Conservation (phyloP, 345 rosid species). For the Camelina neglecta region DNA sequence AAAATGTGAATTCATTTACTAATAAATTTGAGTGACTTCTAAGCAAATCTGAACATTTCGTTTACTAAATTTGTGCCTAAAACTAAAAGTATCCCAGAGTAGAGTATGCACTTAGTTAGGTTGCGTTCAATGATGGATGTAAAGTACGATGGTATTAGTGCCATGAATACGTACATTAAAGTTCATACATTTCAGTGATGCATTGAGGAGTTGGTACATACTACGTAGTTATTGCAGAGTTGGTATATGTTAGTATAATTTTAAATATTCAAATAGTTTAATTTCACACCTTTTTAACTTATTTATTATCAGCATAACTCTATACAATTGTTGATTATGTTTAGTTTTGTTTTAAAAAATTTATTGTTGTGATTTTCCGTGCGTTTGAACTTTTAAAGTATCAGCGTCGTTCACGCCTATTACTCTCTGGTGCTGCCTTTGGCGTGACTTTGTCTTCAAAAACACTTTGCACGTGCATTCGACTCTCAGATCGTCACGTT, state of each 20-base stretch:
- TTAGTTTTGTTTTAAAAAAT: background rate
- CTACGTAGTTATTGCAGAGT: background rate
- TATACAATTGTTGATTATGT: background rate
- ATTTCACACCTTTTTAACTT: background rate
- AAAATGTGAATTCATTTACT: background rate
- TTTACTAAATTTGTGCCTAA: slow-evolving; percentile 11
- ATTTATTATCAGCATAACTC: background rate
- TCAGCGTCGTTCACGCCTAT: slow-evolving; percentile 40
- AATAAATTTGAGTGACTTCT: background rate
- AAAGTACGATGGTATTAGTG: slow-evolving; percentile 29
- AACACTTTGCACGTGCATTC: slow-evolving; percentile 38
- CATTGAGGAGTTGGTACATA: slow-evolving; percentile 10
- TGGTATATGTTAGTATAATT: background rate
- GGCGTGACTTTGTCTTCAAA: slow-evolving; percentile 31
- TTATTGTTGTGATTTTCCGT: slow-evolving; percentile 20
- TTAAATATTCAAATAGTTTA: no score
- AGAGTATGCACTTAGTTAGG: slow-evolving; percentile 5
- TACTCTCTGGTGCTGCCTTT: slow-evolving; percentile 31
- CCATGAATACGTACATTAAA: slow-evolving; percentile 21
- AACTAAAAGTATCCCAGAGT: slow-evolving; percentile 15
- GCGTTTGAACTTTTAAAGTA: background rate
- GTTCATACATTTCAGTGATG: slow-evolving; percentile 32
- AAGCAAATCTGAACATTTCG: background rate
- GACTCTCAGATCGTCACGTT: slow-evolving; percentile 28
- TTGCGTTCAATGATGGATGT: slow-evolving; percentile 31